phyloP scores from a whole-genome alignment of 2,329 filamentous ascomycete genomes.

The Botrytis byssoidea region DNA sequence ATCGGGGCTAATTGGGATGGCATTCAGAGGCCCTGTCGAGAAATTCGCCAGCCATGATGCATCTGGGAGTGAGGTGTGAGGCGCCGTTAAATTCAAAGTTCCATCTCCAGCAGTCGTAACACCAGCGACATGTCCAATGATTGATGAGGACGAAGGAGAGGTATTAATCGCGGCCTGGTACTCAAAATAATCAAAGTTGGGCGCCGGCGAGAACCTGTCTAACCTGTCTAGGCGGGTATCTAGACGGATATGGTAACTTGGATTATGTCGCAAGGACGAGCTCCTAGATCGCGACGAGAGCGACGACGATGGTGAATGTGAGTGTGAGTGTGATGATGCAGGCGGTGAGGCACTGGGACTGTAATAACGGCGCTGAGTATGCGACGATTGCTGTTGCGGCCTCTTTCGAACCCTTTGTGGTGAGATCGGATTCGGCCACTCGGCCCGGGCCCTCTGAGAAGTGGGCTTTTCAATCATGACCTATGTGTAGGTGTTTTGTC shows the following conservation, averaged over 20 bases:
- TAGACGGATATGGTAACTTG: conserved; percentile 13
- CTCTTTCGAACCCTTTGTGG: conserved; percentile 19
- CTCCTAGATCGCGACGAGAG: conserved; percentile 5
- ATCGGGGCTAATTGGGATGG: conserved; percentile 13
- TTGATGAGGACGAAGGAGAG: conserved; percentile 7
- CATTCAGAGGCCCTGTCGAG: neutral
- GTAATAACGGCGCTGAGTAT: conserved; percentile 16
- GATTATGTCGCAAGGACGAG: neutral
- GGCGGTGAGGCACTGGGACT: conserved; percentile 20
- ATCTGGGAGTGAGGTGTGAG: conserved; percentile 4
- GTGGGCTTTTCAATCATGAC: conserved; percentile 18
- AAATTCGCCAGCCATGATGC: conserved; percentile 12
- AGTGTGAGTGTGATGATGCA: conserved; percentile 11
- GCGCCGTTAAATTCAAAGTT: conserved; percentile 8
- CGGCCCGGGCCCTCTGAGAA: conserved; percentile 14
- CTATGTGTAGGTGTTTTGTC: neutral
- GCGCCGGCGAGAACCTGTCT: neutral
- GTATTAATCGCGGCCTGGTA: neutral
- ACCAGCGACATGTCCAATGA: conserved; percentile 2
- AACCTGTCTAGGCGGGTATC: conserved; percentile 5
- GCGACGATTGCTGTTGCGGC: conserved; percentile 7
- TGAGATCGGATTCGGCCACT: conserved; percentile 18
- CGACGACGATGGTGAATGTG: conserved; percentile 10
- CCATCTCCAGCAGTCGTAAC: neutral
- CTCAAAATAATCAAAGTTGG: conserved; percentile 14